Evolutionary conservation across 2,329 filamentous ascomycete genomes (phyloP).

Genomic region (Cercospora sojina): DNA sequence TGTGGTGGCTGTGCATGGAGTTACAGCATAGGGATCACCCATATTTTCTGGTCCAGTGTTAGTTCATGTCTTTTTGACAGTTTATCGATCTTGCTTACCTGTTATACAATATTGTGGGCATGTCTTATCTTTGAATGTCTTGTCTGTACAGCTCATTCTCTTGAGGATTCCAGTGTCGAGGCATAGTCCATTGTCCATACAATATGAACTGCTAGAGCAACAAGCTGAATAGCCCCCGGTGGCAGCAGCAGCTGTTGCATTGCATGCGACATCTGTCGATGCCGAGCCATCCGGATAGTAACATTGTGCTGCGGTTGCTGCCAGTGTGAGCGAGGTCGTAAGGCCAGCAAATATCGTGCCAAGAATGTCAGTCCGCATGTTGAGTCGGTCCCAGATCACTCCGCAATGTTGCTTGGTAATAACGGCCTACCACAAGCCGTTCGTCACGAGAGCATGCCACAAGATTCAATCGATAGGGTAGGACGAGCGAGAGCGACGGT

Average conservation of each 20-base stretch:
- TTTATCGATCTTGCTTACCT: conserved; percentile 4
- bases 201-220: conserved; percentile 21
- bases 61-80: not conserved
- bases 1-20: conserved; percentile 14
- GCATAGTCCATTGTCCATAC: conserved; percentile 24
- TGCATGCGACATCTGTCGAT: conserved; percentile 22
- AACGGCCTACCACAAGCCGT: not conserved
- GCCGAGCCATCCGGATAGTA: conserved; percentile 23
- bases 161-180: conserved; percentile 21
- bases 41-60: conserved; percentile 14
- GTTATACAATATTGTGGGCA: conserved; percentile 24
- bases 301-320: conserved; percentile 16
- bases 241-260: conserved; percentile 13
- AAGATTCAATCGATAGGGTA: not conserved
- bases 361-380: conserved; percentile 4
- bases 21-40: conserved; percentile 10
- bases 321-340: not conserved
- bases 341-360: not conserved
- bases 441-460: not conserved
- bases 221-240: conserved; percentile 17
- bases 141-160: conserved; percentile 21
- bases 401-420: not conserved
- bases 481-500: not conserved
- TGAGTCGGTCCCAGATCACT: not conserved
- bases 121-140: conserved; percentile 15